A percentile compares a stretch with the other conserved stretches of the same genome.
Conservation (phyloP, 1,139 yeast genomes). For the Torulaspora pretoriensis region DNA sequence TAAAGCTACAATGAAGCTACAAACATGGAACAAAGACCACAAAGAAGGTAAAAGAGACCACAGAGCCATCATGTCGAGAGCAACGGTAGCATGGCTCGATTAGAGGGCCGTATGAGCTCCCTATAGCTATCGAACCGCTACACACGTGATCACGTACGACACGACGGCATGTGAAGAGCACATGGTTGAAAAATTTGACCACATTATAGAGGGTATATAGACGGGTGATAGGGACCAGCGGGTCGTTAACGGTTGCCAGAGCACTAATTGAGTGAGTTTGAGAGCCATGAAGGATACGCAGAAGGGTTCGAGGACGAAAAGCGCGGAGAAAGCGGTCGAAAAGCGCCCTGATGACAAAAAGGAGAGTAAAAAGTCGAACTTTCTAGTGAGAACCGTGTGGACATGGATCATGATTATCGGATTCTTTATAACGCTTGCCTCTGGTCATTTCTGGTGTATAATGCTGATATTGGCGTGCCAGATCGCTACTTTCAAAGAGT, state of each 20-base stretch:
- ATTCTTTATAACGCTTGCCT: conserved; percentile 67
- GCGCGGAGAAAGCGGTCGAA: conserved; percentile 2
- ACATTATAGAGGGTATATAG: conserved; percentile 1
- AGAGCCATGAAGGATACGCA: conserved; percentile 4
- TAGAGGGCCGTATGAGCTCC: neutral
- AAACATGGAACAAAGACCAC: conserved; percentile 2
- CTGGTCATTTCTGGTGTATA: conserved; percentile 85
- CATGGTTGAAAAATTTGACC: conserved; percentile 4
- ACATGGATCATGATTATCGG: conserved; percentile 83
- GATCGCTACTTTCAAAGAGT: conserved; percentile 82
- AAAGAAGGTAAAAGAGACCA: neutral
- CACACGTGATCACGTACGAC: conserved; percentile 7
- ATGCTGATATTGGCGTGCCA: conserved; percentile 68
- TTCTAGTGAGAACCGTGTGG: conserved; percentile 90
- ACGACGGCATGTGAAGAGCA: conserved; percentile 9
- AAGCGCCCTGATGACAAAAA: conserved; percentile 10
- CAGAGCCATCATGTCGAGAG: no score
- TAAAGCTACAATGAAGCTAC: neutral
- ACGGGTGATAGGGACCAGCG: neutral
- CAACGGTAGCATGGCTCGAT: no score
- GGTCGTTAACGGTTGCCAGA: neutral
- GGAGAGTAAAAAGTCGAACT: conserved; percentile 37
- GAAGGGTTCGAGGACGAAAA: conserved; percentile 1
- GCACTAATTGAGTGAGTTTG: neutral
- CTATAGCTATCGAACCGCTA: neutral